Conservation (phyloP, 2,329 filamentous ascomycete species). For the Phyllosticta citriasiana region DNA sequence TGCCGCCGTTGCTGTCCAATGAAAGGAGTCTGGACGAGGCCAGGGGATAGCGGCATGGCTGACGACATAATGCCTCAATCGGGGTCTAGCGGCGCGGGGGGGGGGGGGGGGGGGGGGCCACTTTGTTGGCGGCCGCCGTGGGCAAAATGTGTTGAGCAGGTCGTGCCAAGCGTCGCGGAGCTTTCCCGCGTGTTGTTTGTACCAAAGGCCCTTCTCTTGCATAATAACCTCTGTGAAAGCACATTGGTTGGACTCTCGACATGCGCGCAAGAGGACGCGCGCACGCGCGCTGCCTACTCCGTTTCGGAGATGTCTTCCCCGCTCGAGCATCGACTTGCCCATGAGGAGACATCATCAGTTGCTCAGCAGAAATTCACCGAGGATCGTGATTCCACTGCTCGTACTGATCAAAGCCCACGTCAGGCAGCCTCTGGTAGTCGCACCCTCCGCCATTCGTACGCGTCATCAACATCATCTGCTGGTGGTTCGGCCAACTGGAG, state of each 20-base stretch:
- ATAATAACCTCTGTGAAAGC: neutral
- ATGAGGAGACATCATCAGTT: neutral
- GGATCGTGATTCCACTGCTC: neutral
- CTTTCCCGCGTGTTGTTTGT: neutral
- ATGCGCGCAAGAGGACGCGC: too few species aligned
- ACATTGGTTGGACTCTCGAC: neutral
- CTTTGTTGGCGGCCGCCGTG: neutral
- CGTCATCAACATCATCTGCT: neutral
- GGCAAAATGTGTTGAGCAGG: too few species aligned
- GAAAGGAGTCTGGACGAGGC: conserved; percentile 1
- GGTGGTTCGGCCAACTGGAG: neutral
- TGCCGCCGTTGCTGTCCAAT: conserved; percentile 6
- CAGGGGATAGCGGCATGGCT: conserved; percentile 6
- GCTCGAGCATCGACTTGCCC: neutral
- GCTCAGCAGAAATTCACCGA: neutral
- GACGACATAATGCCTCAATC: conserved; percentile 3
- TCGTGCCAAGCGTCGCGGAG: neutral
- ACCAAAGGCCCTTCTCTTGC: neutral
- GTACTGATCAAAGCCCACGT: neutral
- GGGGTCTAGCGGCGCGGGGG: neutral
- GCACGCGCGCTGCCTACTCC: neutral
- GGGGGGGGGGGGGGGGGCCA: neutral
- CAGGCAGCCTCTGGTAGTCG: neutral
- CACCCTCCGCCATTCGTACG: neutral
- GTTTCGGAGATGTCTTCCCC: neutral